phyloP scores from a whole-genome alignment of 257 asterid genomes.

The Plantago major region DNA sequence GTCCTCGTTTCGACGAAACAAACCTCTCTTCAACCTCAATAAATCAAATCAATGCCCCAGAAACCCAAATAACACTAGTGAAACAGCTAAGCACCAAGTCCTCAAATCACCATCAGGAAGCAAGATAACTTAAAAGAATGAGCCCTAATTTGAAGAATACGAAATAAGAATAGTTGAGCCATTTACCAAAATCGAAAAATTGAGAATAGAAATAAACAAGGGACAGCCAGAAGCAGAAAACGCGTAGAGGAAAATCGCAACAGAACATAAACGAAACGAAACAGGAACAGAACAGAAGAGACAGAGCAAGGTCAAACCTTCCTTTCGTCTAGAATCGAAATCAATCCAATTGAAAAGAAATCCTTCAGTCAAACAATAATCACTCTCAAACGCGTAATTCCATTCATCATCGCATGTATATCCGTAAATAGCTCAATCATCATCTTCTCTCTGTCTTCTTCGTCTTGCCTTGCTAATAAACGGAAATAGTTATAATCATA shows the following conservation, averaged over 20 bases:
- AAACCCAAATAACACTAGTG: conserved; percentile 10
- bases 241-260: too few relatives aligned
- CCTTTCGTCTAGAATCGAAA: not conserved
- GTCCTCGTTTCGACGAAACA: not conserved
- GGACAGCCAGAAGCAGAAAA: too few relatives aligned
- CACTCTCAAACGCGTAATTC: not conserved
- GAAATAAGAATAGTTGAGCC: too few relatives aligned
- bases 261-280: too few relatives aligned
- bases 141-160: too few relatives aligned
- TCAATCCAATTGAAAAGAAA: not conserved
- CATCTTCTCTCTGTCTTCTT: conserved; percentile 1
- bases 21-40: conserved; percentile 15
- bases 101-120: conserved; percentile 6
- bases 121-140: too few relatives aligned
- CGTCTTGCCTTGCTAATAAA: not conserved
- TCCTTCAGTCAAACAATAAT: conserved; percentile 8
- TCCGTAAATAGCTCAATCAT: not conserved
- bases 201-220: too few relatives aligned
- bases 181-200: too few relatives aligned
- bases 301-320: not conserved
- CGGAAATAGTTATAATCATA: not conserved
- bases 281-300: not conserved
- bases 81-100: conserved; percentile 13
- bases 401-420: not conserved
- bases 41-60: conserved; percentile 3